Conservation (phyloP, 768 basidiomycete genomes). For the Xerocomus potaroensis region DNA sequence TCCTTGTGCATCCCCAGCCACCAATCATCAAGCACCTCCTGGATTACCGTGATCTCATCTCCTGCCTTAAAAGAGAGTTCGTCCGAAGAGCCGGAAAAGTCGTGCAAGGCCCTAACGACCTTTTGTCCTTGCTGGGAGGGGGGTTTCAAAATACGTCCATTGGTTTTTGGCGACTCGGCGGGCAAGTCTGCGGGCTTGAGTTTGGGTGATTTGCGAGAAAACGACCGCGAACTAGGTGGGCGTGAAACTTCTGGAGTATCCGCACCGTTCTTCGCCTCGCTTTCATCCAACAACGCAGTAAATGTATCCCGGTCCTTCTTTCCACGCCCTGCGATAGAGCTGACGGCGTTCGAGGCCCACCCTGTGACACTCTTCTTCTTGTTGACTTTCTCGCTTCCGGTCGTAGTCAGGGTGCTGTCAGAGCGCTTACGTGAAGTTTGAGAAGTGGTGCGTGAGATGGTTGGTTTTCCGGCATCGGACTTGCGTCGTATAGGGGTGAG, state of each 20-base stretch:
- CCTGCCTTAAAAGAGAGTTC: slow-evolving; percentile 75
- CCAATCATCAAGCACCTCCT: slow-evolving; percentile 86
- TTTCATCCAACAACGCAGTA: slow-evolving; percentile 48
- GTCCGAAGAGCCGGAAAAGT: slow-evolving; percentile 71
- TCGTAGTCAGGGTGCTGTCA: slow-evolving; percentile 47
- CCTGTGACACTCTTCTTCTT: slow-evolving; percentile 36
- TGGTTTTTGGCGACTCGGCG: slow-evolving; percentile 24
- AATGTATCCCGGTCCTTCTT: slow-evolving; percentile 64
- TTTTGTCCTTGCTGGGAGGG: slow-evolving; percentile 48
- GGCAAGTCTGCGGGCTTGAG: slow-evolving; percentile 20
- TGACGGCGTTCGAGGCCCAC: slow-evolving; percentile 68
- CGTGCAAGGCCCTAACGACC: slow-evolving; percentile 65
- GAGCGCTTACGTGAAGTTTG: slow-evolving; percentile 63
- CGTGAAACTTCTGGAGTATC: slow-evolving; percentile 26
- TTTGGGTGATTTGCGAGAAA: slow-evolving; percentile 27
- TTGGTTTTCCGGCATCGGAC: slow-evolving; percentile 38
- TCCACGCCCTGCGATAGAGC: slow-evolving; percentile 51
- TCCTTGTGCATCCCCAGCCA: slow-evolving; percentile 73
- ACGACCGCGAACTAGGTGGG: slow-evolving; percentile 35
- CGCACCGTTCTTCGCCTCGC: slow-evolving; percentile 26
- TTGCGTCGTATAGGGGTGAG: slow-evolving; percentile 33
- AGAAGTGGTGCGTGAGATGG: slow-evolving; percentile 54
- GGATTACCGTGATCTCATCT: slow-evolving; percentile 69
- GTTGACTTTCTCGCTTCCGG: slow-evolving; percentile 35
- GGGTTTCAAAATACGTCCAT: slow-evolving; percentile 45